Evolutionary conservation across 306 rosid species (phyloP).

Genomic region (Rosa rugosa): DNA sequence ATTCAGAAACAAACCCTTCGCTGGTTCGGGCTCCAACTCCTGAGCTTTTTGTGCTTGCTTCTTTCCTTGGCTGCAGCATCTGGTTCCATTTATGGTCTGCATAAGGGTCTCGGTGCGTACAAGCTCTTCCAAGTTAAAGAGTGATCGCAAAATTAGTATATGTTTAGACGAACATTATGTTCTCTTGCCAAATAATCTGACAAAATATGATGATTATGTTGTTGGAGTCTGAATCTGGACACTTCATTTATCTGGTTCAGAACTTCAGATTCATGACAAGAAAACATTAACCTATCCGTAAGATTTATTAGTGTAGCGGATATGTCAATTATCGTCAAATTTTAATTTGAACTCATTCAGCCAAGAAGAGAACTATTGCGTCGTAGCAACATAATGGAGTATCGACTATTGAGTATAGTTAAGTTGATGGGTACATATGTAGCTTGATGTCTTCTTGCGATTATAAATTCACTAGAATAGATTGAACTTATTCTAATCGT

Average conservation of each 20-base stretch:
- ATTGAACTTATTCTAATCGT: not conserved
- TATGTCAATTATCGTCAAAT: not conserved
- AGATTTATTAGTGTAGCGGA: not conserved
- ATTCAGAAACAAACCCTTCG: slow-evolving; percentile 29
- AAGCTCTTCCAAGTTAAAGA: slow-evolving; percentile 45
- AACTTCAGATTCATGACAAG: not conserved
- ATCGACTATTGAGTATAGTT: too few species aligned
- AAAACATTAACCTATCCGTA: too few species aligned
- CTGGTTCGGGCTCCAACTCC: slow-evolving; percentile 50
- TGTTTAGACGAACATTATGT: not conserved
- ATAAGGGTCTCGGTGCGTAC: slow-evolving; percentile 32
- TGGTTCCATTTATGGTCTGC: slow-evolving; percentile 50
- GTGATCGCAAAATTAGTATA: slow-evolving; percentile 12
- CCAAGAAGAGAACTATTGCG: not conserved
- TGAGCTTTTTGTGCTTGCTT: slow-evolving; percentile 41
- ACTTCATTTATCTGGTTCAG: not conserved
- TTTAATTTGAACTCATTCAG: not conserved
- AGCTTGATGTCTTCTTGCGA: too few species aligned
- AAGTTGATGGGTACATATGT: too few species aligned
- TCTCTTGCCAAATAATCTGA: not conserved
- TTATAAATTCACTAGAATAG: too few species aligned
- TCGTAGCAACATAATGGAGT: not conserved
- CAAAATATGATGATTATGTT: not conserved
- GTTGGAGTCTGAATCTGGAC: not conserved
- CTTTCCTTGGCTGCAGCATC: slow-evolving; percentile 42